Conservation (phyloP, 331 rosid species). For the Pyracantha coccinea region DNA sequence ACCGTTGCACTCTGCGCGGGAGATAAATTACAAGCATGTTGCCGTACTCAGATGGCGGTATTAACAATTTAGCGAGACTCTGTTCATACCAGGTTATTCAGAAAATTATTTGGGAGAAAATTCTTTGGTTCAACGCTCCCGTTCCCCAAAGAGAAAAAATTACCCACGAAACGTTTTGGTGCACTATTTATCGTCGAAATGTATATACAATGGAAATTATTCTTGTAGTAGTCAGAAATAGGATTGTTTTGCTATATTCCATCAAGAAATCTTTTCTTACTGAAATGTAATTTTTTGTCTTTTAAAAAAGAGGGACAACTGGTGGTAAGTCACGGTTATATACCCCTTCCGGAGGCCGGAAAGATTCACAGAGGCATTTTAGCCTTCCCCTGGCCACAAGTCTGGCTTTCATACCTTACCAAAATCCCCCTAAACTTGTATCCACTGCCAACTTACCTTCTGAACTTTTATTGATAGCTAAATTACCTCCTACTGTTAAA, state of each 20-base stretch:
- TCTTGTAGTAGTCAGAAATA: not conserved
- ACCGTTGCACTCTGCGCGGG: not conserved
- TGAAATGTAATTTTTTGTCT: too few relatives aligned
- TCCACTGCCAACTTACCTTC: too few relatives aligned
- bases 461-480: too few relatives aligned
- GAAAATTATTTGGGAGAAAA: not conserved
- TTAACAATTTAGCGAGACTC: not conserved
- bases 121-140: not conserved
- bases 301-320: too few relatives aligned
- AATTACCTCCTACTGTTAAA: too few relatives aligned
- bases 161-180: not conserved
- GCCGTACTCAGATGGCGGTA: not conserved
- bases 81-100: not conserved
- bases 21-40: not conserved
- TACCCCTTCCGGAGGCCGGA: fast-evolving
- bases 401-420: too few relatives aligned
- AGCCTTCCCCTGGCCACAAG: fast-evolving
- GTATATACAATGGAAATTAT: not conserved
- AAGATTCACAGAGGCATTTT: too few relatives aligned
- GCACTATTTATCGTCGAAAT: not conserved
- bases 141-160: not conserved
- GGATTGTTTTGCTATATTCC: not conserved
- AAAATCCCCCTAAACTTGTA: too few relatives aligned
- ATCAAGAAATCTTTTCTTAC: not conserved
- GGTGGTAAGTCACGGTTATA: too few relatives aligned